Conservation (phyloP, 768 basidiomycete species). For the Lentinula sp. region DNA sequence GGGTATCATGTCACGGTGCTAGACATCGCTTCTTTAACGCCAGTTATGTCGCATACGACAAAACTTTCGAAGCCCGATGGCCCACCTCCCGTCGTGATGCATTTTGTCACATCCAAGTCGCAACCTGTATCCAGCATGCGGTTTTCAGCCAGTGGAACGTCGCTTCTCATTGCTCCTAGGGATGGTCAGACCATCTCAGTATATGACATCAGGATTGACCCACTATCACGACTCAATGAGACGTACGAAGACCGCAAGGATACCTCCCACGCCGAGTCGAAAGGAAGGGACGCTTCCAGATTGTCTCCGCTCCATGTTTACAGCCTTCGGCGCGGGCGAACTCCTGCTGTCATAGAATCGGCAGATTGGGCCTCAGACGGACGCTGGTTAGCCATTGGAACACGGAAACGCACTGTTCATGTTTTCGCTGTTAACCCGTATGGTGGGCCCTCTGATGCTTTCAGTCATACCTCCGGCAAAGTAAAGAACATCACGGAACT, state of each 20-base stretch:
- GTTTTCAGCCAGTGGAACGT: conserved; percentile 52
- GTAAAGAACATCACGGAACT: conserved; percentile 48
- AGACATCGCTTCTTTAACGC: conserved; percentile 34
- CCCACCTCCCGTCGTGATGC: conserved; percentile 28
- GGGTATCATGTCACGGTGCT: conserved; percentile 50
- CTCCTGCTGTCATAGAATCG: conserved; percentile 55
- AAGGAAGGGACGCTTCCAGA: background rate
- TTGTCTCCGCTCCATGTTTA: conserved; percentile 51
- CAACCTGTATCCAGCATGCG: conserved; percentile 38
- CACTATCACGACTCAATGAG: background rate
- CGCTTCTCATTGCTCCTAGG: conserved; percentile 39
- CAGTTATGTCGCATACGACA: background rate
- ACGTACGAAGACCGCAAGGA: background rate
- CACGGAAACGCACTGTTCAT: conserved; percentile 58
- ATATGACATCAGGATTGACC: conserved; percentile 31
- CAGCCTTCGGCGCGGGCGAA: conserved; percentile 63
- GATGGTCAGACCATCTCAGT: conserved; percentile 52
- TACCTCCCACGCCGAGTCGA: background rate
- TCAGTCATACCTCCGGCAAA: conserved; percentile 52
- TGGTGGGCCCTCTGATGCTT: conserved; percentile 60
- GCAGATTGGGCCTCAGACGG: conserved; percentile 52
- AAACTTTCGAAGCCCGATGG: background rate
- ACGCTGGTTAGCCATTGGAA: conserved; percentile 66
- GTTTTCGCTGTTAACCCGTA: conserved; percentile 74
- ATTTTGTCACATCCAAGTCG: conserved; percentile 43